Percentiles rank a stretch among this genome's conserved stretches.
Conservation (phyloP, 306 rosid genomes). For the Dicorynia guianensis region DNA sequence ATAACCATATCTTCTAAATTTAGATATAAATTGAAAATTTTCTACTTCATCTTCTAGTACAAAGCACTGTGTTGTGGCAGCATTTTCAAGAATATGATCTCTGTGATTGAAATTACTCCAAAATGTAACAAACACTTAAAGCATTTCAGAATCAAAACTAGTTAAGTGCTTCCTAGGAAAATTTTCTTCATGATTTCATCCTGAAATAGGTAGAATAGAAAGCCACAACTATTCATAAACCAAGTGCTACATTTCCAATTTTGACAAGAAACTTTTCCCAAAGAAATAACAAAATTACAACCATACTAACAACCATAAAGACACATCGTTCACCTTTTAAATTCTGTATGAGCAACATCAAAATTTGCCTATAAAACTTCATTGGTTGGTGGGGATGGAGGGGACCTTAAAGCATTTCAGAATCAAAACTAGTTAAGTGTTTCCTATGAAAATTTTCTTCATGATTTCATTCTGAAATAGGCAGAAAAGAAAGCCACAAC, state of each 20-base stretch:
- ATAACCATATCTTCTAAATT: not conserved
- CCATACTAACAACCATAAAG: constrained; percentile 16
- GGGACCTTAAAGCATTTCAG: constrained; percentile 47
- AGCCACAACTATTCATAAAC: constrained; percentile 20
- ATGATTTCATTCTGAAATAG: constrained; percentile 20
- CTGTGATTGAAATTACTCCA: constrained; percentile 9
- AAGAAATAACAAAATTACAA: constrained; percentile 18
- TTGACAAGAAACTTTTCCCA: not conserved
- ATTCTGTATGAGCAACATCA: constrained; percentile 45
- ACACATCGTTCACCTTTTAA: constrained; percentile 50
- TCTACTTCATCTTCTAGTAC: not conserved
- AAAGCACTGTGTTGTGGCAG: constrained; percentile 9
- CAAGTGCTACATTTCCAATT: constrained; percentile 9
- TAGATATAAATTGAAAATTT: constrained; percentile 3
- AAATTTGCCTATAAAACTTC: constrained; percentile 34
- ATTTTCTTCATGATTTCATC: constrained; percentile 24
- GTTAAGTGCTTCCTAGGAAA: constrained; percentile 12
- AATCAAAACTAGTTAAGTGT: constrained; percentile 5
- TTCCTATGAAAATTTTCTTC: constrained; percentile 15
- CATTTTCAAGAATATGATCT: not conserved
- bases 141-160: constrained; percentile 7
- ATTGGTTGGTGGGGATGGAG: constrained; percentile 46
- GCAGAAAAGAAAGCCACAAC: constrained; percentile 1
- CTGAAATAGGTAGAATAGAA: not conserved
- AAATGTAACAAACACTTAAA: constrained; percentile 2